Base-by-base conservation (phyloP, 2,329 filamentous ascomycete species). In the Hypoxylon sp. region DNA sequence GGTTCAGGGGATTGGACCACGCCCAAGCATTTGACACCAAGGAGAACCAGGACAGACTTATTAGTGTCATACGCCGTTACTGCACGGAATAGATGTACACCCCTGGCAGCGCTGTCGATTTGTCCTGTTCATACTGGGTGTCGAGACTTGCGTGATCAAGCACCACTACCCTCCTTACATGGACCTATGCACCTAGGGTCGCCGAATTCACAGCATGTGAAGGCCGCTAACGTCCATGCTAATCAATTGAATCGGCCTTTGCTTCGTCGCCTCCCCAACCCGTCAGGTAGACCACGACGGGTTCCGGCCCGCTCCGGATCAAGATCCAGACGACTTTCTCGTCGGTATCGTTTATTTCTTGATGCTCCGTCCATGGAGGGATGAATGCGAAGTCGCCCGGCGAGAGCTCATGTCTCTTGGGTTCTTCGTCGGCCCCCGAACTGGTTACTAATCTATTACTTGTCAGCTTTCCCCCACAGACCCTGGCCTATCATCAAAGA, bases 301-400 rank as follows among this genome's bases (percentile, higher is more conserved):
- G 90, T 61, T 83, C 82, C 2, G 85, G 77, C 0, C 90, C 91
- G 71, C 86, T 89, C 22, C 90, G 85, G 4, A 89, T 88, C 49
- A 93, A 85, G 10, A 92, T 85, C 88, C 90, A 92, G 40, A 89
- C 85, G 1, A 91, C 81, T 33, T 87, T 84, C 1, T 77, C 78
- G 48, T 89, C 87, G 1, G 85, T 85, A 40, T 92, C 86, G 73
- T 93, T 93, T 20, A 90, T 82, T 60, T 90, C 85, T 77, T 92
- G 90, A 79, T 93, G 90, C 77, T 93, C 90, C 0, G 88, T 88
- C 84, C 86, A 92, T 0, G 90, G 87, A 0, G 91, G 91, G 11
- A 93, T 86, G 61, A 92, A 84, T 2, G 90, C 90, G 78, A 92
- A 93, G 77, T 93, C 91, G 0, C 91, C 91, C 0, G 88, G 83